Evolutionary conservation across 2,329 filamentous ascomycete genomes (phyloP).

Genomic region (Lomentospora prolificans): DNA sequence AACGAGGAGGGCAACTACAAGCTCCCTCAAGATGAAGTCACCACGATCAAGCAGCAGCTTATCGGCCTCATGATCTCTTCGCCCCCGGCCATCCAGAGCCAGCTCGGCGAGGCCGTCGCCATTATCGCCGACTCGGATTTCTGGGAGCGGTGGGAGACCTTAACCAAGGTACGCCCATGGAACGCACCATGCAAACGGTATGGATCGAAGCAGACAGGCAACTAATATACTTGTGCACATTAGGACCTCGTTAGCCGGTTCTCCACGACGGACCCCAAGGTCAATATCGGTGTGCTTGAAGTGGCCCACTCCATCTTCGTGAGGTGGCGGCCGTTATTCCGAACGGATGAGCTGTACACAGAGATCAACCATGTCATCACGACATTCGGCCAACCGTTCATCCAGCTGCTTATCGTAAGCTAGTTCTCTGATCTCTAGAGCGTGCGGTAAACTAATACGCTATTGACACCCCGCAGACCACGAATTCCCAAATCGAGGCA

Average conservation of each 20-base stretch:
- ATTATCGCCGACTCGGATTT: conserved; percentile 98
- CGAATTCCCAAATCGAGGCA: conserved; percentile 61
- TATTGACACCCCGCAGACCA: conserved; percentile 34
- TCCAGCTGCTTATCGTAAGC: conserved; percentile 65
- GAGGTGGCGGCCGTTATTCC: conserved; percentile 88
- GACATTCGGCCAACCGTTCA: conserved; percentile 76
- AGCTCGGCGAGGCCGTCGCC: conserved; percentile 93
- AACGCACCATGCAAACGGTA: not conserved
- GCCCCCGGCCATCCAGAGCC: conserved; percentile 76
- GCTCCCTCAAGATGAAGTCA: conserved; percentile 71
- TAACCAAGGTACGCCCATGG: conserved; percentile 58
- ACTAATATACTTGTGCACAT: not conserved
- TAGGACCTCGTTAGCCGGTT: conserved; percentile 83
- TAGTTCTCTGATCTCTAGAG: not conserved
- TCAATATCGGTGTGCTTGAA: conserved; percentile 90
- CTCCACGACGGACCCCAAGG: conserved; percentile 66
- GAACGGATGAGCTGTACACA: conserved; percentile 82
- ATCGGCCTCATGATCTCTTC: conserved; percentile 95
- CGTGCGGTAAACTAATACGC: not conserved
- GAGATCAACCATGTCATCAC: conserved; percentile 94
- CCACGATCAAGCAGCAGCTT: conserved; percentile 86
- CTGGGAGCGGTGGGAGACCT: conserved; percentile 90
- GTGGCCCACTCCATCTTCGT: conserved; percentile 98
- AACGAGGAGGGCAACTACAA: conserved; percentile 94
- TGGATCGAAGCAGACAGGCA: not conserved